A percentile compares a stretch with the other conserved stretches of the same genome.
Conservation (phyloP, 2,329 filamentous ascomycete species). For the Colletotrichum salicis region DNA sequence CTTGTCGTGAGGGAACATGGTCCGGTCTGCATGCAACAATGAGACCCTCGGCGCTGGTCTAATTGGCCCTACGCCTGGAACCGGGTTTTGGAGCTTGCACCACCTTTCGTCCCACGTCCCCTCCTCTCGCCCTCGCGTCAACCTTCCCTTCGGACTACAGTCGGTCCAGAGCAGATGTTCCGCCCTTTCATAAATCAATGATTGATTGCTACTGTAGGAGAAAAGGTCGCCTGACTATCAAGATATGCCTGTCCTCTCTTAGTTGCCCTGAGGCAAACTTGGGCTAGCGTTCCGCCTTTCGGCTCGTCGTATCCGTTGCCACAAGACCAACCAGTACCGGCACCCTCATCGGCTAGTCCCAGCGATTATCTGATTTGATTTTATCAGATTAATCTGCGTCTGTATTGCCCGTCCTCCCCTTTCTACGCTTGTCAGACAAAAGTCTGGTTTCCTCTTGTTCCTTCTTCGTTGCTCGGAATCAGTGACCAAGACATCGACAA, state of each 20-base stretch:
- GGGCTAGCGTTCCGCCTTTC: slow-evolving; percentile 14
- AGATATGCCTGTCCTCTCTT: slow-evolving; percentile 8
- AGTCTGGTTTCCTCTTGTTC: slow-evolving; percentile 1
- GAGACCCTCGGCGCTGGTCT: neutral
- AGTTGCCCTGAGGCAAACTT: neutral
- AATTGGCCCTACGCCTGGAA: neutral
- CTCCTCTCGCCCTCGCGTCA: slow-evolving; percentile 5
- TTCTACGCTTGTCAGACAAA: neutral
- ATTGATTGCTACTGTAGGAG: neutral
- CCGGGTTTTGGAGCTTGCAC: neutral
- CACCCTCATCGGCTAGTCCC: slow-evolving; percentile 6
- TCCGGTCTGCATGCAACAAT: neutral
- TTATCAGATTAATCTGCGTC: slow-evolving; percentile 23
- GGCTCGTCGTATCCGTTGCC: neutral
- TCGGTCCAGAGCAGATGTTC: neutral
- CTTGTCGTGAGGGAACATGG: slow-evolving; percentile 3
- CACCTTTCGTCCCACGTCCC: neutral
- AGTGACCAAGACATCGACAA: neutral
- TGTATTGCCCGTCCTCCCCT: neutral
- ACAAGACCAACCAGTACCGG: neutral
- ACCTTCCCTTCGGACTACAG: slow-evolving; percentile 1
- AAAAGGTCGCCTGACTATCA: slow-evolving; percentile 24
- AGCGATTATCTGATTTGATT: slow-evolving; percentile 21
- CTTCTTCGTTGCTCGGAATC: neutral
- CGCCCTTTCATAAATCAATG: neutral